Evolutionary conservation across 2,329 filamentous ascomycete genomes (phyloP).

Genomic region (Exophiala spinifera): DNA sequence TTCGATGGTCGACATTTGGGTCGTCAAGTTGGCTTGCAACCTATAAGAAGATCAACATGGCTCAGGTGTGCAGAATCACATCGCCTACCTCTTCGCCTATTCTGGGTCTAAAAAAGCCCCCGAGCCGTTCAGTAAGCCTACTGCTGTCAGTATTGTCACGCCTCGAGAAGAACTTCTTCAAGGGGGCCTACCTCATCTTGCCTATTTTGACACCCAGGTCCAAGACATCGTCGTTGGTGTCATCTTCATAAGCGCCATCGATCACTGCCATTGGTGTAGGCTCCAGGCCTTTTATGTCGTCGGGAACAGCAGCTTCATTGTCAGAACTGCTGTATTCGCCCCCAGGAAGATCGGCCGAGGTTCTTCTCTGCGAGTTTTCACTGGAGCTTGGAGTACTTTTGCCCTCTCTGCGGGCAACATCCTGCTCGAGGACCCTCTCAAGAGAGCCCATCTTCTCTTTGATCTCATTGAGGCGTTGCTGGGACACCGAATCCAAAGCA

Average conservation of each 20-base stretch:
- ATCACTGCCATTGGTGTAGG: conserved; percentile 60
- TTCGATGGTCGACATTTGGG: conserved; percentile 12
- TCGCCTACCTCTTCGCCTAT: conserved; percentile 64
- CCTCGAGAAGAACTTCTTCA: background rate
- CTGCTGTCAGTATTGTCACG: background rate
- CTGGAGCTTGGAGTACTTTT: conserved; percentile 1
- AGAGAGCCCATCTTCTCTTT: conserved; percentile 74
- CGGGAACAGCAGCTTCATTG: conserved; percentile 38
- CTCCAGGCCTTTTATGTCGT: conserved; percentile 60
- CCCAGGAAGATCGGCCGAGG: conserved; percentile 27
- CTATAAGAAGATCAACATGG: conserved; percentile 10
- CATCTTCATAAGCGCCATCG: conserved; percentile 67
- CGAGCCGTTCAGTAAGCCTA: conserved; percentile 68
- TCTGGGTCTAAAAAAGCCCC: conserved; percentile 67
- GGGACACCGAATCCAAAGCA: conserved; percentile 65
- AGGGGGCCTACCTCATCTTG: conserved; percentile 53
- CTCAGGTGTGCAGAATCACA: too few species aligned
- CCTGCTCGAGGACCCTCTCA: conserved; percentile 66
- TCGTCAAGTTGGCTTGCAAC: conserved; percentile 19
- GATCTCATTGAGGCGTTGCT: conserved; percentile 69
- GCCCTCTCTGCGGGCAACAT: conserved; percentile 49
- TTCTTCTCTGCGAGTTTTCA: conserved; percentile 46
- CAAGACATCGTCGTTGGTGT: conserved; percentile 62
- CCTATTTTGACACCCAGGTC: conserved; percentile 71
- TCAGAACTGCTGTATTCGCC: conserved; percentile 56